Conservation (phyloP, 176 grass and related monocot species). For the Aegilops sharonensis region DNA sequence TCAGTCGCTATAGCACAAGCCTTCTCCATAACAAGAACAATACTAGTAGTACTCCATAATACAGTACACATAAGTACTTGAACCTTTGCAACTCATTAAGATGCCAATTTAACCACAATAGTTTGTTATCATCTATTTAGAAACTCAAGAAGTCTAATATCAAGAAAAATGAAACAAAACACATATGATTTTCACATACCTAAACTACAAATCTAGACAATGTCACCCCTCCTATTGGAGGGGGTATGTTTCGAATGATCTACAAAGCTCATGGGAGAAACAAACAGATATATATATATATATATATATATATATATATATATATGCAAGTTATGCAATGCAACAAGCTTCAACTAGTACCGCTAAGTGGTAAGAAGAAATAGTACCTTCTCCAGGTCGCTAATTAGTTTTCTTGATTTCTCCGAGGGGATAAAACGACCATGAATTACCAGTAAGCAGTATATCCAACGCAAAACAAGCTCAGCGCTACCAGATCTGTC, state of each 20-base stretch:
- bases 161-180: not conserved
- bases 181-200: not conserved
- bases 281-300: not conserved
- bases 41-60: not conserved
- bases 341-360: not conserved
- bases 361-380: conserved; percentile 1
- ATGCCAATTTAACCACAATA: not conserved
- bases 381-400: conserved; percentile 66
- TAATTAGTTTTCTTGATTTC: conserved; percentile 50
- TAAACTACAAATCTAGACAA: not conserved
- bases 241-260: not conserved
- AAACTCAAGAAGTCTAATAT: not conserved
- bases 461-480: conserved; percentile 79
- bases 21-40: not conserved
- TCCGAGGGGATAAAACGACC: conserved; percentile 58
- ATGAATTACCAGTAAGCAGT: conserved; percentile 70
- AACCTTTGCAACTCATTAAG: not conserved
- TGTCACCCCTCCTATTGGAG: not conserved
- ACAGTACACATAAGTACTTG: not conserved
- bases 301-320: conserved; percentile 1
- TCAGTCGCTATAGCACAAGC: not conserved
- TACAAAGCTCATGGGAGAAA: conserved; percentile 10
- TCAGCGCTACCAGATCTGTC: conserved; percentile 57
- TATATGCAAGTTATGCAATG: not conserved
- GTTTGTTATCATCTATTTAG: not conserved